A percentile compares a stretch with the other conserved stretches of the same genome.
Conservation (phyloP, 176 grass and related monocot genomes). For the Cymbopogon citratus region DNA sequence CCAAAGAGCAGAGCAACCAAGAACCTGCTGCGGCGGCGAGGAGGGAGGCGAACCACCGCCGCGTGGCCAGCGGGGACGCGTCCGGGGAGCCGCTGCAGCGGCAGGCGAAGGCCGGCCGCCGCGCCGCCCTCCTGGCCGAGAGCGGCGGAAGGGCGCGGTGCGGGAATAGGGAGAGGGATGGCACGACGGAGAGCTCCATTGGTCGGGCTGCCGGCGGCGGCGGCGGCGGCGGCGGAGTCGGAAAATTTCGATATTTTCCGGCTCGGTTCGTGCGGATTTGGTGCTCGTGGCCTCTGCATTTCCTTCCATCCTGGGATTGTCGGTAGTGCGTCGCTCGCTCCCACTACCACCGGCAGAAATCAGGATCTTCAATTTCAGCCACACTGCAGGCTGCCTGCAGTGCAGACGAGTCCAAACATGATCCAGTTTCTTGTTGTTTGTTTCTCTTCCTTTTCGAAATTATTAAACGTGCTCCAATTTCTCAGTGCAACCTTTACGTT, state of each 20-base stretch:
- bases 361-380: conserved; percentile 18
- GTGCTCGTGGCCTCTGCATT: conserved; percentile 36
- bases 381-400: background rate
- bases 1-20: background rate
- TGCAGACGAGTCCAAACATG: background rate
- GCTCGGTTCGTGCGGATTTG: conserved; percentile 8
- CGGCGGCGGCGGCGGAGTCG: background rate
- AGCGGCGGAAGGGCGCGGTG: background rate
- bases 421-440: background rate
- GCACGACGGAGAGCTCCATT: conserved; percentile 68
- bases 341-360: background rate
- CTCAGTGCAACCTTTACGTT: background rate
- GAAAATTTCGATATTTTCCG: conserved; percentile 11
- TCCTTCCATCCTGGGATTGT: background rate
- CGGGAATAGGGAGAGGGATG: conserved; percentile 12
- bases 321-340: background rate
- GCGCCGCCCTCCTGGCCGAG: background rate
- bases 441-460: background rate
- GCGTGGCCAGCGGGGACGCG: conserved; percentile 1
- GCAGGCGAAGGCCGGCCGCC: conserved; percentile 24
- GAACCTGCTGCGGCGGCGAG: conserved; percentile 40
- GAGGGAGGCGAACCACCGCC: conserved; percentile 40
- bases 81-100: conserved; percentile 25
- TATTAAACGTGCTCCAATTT: background rate
- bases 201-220: background rate